Conservation (phyloP, 495 filamentous ascomycete genomes). For the Ramalina peruviana region DNA sequence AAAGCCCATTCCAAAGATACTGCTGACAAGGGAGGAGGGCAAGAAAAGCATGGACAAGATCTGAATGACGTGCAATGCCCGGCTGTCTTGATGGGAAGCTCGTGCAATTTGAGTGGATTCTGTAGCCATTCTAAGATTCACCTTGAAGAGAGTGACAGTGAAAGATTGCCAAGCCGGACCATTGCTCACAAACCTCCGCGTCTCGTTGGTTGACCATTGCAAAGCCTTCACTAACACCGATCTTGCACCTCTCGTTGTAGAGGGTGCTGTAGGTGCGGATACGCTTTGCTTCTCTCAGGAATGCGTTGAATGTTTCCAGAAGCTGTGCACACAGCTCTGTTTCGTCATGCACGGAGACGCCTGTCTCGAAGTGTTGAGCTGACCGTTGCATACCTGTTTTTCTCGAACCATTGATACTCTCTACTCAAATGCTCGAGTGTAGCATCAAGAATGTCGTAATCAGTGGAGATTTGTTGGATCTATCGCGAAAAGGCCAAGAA, state of each 20-base stretch:
- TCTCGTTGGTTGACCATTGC: constrained; percentile 11
- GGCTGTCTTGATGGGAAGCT: constrained; percentile 7
- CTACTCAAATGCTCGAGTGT: constrained; percentile 4
- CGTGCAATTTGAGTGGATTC: constrained; percentile 9
- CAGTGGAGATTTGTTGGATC: constrained; percentile 5
- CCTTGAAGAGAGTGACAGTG: neutral
- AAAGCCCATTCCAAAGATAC: constrained; percentile 7
- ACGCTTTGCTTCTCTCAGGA: constrained; percentile 6
- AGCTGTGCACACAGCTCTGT: constrained; percentile 1
- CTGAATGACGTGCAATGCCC: constrained; percentile 5
- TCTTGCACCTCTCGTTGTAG: constrained; percentile 4
- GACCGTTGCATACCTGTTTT: neutral
- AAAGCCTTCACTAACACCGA: constrained; percentile 10
- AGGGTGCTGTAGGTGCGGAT: constrained; percentile 7
- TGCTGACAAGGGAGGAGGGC: constrained; percentile 6
- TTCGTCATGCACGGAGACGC: neutral
- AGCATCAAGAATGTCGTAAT: constrained; percentile 4
- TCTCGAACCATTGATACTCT: constrained; percentile 3
- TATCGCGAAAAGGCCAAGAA: constrained; percentile 5
- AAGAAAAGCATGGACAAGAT: constrained; percentile 6
- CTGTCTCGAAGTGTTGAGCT: neutral
- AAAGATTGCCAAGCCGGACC: neutral
- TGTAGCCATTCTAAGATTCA: constrained; percentile 6
- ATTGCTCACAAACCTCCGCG: constrained; percentile 4
- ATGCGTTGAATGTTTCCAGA: constrained; percentile 1